These are phyloP conservation scores for Kwoniella dejecticola DNA, from an alignment of 768 basidiomycete genomes.

Conservation along the genomic window DNA sequence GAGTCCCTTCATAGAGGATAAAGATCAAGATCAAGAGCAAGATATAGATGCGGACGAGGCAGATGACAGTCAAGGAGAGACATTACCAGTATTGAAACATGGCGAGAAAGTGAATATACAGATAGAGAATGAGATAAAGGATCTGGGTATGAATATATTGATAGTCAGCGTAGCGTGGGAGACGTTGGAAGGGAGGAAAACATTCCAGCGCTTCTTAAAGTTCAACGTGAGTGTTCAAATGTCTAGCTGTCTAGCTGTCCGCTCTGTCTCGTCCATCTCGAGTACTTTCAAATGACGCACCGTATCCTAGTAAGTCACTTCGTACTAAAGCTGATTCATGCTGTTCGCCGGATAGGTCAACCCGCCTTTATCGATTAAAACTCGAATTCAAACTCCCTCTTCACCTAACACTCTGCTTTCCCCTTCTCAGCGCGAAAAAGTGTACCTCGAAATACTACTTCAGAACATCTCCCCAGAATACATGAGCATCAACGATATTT, in stretches of 20 bases:
- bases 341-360: constrained; percentile 78
- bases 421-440: constrained; percentile 69
- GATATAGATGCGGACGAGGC: constrained; percentile 55
- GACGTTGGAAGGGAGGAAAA: constrained; percentile 60
- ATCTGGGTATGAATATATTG: constrained; percentile 85
- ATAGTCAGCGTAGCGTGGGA: constrained; percentile 82
- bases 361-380: constrained; percentile 94
- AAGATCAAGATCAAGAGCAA: constrained; percentile 57
- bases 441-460: constrained; percentile 89
- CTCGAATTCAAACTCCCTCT: constrained; percentile 78
- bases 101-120: constrained; percentile 66
- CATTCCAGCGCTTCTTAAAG: constrained; percentile 87
- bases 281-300: not conserved
- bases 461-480: constrained; percentile 83
- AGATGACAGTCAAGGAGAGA: constrained; percentile 60
- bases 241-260: not conserved
- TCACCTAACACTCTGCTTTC: constrained; percentile 73
- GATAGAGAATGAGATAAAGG: constrained; percentile 87
- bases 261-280: not conserved
- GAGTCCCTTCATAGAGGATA: too few species aligned
- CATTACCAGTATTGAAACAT: constrained; percentile 59
- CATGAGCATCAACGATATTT: constrained; percentile 75
- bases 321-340: not conserved
- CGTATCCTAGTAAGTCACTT: not conserved
- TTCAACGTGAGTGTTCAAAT: constrained; percentile 67